A percentile compares a stretch with the other conserved stretches of the same genome.
These are phyloP conservation scores for Handroanthus guayacan DNA, from an alignment of 257 asterid genomes.

Conservation along the genomic window DNA sequence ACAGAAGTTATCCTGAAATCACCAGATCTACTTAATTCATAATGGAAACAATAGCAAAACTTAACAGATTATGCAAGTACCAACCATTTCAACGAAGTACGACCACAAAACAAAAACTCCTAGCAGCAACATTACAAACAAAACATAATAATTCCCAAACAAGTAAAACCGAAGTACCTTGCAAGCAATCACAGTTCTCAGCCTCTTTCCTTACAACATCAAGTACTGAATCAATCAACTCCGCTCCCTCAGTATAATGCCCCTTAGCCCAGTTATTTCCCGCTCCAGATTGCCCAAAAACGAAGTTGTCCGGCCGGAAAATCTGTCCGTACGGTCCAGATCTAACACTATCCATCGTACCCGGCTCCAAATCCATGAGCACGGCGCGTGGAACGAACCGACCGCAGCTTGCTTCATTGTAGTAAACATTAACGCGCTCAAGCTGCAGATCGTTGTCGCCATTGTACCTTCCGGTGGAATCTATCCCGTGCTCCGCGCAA, in stretches of 20 bases:
- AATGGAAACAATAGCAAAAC: not conserved
- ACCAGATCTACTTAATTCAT: slow-evolving; percentile 26
- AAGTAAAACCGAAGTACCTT: slow-evolving; percentile 47
- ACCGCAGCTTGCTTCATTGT: slow-evolving; percentile 82
- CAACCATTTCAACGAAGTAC: not conserved
- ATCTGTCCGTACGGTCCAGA: slow-evolving; percentile 80
- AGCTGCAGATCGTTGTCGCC: slow-evolving; percentile 73
- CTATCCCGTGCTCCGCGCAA: slow-evolving; percentile 76
- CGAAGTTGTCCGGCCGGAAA: slow-evolving; percentile 71
- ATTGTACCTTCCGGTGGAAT: slow-evolving; percentile 73
- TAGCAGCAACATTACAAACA: not conserved
- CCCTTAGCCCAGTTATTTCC: slow-evolving; percentile 85
- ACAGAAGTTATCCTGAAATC: not conserved
- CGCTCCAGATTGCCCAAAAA: slow-evolving; percentile 82
- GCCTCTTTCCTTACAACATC: slow-evolving; percentile 86
- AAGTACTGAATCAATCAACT: slow-evolving; percentile 77
- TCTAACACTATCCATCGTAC: slow-evolving; percentile 85
- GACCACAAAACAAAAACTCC: not conserved
- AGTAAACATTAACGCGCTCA: slow-evolving; percentile 80
- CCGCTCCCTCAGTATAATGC: slow-evolving; percentile 83
- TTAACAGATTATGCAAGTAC: not conserved
- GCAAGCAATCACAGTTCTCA: slow-evolving; percentile 79
- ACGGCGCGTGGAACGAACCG: slow-evolving; percentile 86
- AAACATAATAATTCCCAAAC: too few species aligned
- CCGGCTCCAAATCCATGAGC: slow-evolving; percentile 84